These are phyloP conservation scores for Saccharomycopsis malanga DNA, from an alignment of 805 yeast genomes.

Conservation along the genomic window DNA sequence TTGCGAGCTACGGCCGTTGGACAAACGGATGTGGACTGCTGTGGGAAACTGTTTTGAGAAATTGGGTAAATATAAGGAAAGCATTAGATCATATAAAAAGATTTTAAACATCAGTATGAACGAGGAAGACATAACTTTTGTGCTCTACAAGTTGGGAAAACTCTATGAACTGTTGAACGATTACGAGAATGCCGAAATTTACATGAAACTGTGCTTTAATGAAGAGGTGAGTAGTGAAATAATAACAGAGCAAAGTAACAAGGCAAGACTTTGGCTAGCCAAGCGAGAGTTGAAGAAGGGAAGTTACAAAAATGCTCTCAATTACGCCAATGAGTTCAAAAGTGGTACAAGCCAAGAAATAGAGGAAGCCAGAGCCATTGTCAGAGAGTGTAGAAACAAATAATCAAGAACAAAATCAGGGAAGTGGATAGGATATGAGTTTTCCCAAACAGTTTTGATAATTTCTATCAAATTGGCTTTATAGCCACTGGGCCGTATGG, in stretches of 20 bases:
- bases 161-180: conserved; percentile 56
- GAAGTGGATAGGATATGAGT: too few species aligned
- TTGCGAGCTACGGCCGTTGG: conserved; percentile 78
- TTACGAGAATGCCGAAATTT: conserved; percentile 43
- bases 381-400: conserved; percentile 41
- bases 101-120: conserved; percentile 42
- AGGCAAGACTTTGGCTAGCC: conserved; percentile 85
- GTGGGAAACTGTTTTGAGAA: conserved; percentile 84
- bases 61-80: conserved; percentile 59
- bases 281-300: conserved; percentile 48
- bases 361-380: conserved; percentile 82
- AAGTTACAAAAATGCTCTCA: conserved; percentile 62
- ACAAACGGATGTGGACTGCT: conserved; percentile 95
- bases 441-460: too few species aligned
- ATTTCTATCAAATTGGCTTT: too few species aligned
- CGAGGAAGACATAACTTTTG: conserved; percentile 44
- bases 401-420: too few species aligned
- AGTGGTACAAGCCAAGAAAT: conserved; percentile 77
- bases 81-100: conserved; percentile 74
- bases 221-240: conserved; percentile 56
- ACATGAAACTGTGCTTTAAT: conserved; percentile 56
- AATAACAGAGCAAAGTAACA: conserved; percentile 63
- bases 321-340: conserved; percentile 62
- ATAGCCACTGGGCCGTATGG: too few species aligned
- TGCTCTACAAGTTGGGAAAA: conserved; percentile 60